phyloP scores from a whole-genome alignment of 2,329 filamentous ascomycete species.

The Cryphonectria naterciae region DNA sequence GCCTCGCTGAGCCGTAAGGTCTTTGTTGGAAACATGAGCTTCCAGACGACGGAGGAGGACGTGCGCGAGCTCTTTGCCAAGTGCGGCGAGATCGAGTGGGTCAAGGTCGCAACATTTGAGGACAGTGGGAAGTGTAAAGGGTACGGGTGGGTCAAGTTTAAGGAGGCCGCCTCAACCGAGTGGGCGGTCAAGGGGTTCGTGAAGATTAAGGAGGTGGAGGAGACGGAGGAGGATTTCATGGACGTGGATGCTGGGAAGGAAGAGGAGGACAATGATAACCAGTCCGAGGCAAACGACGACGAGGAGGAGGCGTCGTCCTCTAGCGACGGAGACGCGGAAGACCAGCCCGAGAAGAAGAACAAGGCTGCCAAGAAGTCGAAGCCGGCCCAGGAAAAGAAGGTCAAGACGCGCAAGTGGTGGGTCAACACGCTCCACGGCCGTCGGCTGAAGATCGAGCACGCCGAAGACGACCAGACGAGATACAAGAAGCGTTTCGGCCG shows the following conservation, averaged over 20 bases:
- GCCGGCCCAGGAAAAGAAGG: constrained; percentile 50
- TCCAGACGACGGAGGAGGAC: constrained; percentile 80
- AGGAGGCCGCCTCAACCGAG: constrained; percentile 73
- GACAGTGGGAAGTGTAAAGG: constrained; percentile 98
- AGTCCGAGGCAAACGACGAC: constrained; percentile 39
- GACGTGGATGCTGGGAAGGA: constrained; percentile 50
- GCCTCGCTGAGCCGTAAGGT: constrained; percentile 65
- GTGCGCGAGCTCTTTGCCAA: constrained; percentile 79
- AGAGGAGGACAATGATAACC: constrained; percentile 47
- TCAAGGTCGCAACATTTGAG: constrained; percentile 93
- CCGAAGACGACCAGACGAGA: constrained; percentile 83
- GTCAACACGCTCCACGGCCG: constrained; percentile 83
- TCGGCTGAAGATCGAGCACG: constrained; percentile 85
- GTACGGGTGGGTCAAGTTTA: constrained; percentile 93
- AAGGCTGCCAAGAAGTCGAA: constrained; percentile 34
- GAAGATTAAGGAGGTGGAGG: constrained; percentile 67
- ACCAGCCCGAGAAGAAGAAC: constrained; percentile 13
- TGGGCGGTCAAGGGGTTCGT: constrained; percentile 82
- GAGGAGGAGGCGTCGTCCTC: constrained; percentile 34
- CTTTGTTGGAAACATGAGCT: constrained; percentile 89
- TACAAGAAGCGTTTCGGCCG: constrained; percentile 90
- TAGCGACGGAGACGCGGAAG: constrained; percentile 36
- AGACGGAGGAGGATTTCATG: constrained; percentile 65
- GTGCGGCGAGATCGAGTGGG: constrained; percentile 81
- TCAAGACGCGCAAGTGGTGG: constrained; percentile 74